These are phyloP conservation scores for Dendrobium officinale DNA, from an alignment of 106 monocot species.

Conservation along the genomic window DNA sequence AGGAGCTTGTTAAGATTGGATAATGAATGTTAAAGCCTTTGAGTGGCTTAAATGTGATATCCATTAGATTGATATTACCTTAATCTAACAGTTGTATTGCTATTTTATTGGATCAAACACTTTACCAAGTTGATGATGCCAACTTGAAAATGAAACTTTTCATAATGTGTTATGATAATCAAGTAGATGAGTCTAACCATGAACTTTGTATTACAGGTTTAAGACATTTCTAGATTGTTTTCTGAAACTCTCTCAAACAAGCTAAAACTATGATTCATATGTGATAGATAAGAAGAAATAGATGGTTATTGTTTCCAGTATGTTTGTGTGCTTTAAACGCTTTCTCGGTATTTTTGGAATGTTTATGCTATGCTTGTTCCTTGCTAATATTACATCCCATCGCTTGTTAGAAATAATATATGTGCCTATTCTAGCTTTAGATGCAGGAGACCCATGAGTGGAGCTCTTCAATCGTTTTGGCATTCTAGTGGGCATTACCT, in stretches of 20 bases:
- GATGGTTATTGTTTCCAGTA: background rate
- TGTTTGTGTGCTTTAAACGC: background rate
- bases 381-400: background rate
- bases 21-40: background rate
- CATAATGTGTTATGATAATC: no score
- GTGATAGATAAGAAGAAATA: background rate
- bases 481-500: slow-evolving; percentile 17
- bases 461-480: slow-evolving; percentile 32
- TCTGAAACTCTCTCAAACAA: background rate
- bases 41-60: background rate
- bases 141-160: no score
- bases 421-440: slow-evolving; percentile 27
- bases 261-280: background rate
- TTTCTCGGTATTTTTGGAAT: background rate
- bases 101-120: background rate
- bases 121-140: background rate
- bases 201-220: background rate
- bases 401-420: background rate
- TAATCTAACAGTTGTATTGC: background rate
- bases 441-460: slow-evolving; percentile 44
- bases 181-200: no score
- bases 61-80: background rate
- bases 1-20: background rate
- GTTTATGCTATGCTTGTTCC: background rate
- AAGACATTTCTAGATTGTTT: background rate